These are phyloP conservation scores for Pinus tabuliformis DNA, from an alignment of 75 land plant species.

Conservation along the genomic window DNA sequence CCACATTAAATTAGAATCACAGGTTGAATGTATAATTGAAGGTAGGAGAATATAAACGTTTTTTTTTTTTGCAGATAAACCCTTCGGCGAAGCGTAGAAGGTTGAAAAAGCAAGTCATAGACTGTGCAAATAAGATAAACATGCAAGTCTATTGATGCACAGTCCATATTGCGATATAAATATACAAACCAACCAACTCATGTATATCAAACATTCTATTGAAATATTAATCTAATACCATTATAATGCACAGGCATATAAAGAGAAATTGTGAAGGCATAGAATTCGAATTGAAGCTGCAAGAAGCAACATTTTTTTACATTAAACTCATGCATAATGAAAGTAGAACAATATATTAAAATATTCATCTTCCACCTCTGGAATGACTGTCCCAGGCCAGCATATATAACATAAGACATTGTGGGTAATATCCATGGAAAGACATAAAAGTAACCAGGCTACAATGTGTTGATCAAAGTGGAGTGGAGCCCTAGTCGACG, in stretches of 20 bases:
- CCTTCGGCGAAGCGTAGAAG: too few relatives aligned
- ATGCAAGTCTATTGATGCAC: not conserved
- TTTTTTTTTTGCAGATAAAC: too few relatives aligned
- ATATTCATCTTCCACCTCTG: not conserved
- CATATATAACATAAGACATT: not conserved
- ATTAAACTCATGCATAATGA: not conserved
- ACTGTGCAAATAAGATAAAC: not conserved
- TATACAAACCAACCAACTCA: not conserved
- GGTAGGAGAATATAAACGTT: too few relatives aligned
- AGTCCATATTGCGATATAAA: not conserved
- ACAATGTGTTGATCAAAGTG: slow-evolving; percentile 8
- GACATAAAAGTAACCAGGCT: not conserved
- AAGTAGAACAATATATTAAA: not conserved
- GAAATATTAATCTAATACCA: not conserved
- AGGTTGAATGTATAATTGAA: too few relatives aligned
- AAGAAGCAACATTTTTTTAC: not conserved
- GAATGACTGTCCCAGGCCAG: slow-evolving; percentile 3
- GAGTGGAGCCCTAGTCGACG: not conserved
- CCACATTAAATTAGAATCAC: too few relatives aligned
- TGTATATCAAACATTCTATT: not conserved
- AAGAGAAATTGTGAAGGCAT: not conserved
- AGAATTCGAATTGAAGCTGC: slow-evolving; percentile 9
- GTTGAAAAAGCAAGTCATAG: too few relatives aligned
- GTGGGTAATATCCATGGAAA: not conserved
- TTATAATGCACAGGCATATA: not conserved